Evolutionary conservation across 257 asterid genomes (phyloP).

Genomic region (Thymus quinquecostatus): DNA sequence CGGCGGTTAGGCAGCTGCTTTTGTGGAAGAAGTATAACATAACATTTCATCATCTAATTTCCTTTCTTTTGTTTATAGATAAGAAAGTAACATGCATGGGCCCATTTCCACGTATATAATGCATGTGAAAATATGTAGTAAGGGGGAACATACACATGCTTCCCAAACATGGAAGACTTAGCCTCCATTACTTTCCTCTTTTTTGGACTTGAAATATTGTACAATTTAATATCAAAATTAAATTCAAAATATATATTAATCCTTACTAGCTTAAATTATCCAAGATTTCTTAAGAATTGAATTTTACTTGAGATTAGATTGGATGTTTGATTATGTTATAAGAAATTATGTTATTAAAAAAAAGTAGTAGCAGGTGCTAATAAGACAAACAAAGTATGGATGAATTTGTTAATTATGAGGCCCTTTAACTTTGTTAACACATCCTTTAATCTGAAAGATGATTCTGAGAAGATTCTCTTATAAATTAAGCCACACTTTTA

Average conservation of each 20-base stretch:
- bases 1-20: slow-evolving; percentile 45
- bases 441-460: slow-evolving; percentile 32
- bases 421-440: slow-evolving; percentile 9
- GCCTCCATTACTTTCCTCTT: slow-evolving; percentile 33
- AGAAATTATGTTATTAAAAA: neutral
- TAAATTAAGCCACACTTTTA: slow-evolving; percentile 16
- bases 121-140: slow-evolving; percentile 44
- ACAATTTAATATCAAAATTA: neutral
- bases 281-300: no score
- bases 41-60: no score
- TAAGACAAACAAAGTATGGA: neutral
- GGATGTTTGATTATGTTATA: neutral
- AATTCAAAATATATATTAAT: no score
- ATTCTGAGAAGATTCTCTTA: slow-evolving; percentile 24
- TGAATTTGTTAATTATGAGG: neutral
- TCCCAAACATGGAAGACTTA: slow-evolving; percentile 33
- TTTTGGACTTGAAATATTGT: neutral
- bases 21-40: neutral
- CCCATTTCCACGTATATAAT: slow-evolving; percentile 38
- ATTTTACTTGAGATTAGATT: neutral
- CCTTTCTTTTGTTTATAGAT: no score
- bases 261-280: no score
- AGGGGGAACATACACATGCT: slow-evolving; percentile 40
- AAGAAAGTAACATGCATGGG: slow-evolving; percentile 32
- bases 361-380: neutral